Base-by-base conservation (phyloP, 148 eudicot genomes). In the Vaccinium vitisidaea region DNA sequence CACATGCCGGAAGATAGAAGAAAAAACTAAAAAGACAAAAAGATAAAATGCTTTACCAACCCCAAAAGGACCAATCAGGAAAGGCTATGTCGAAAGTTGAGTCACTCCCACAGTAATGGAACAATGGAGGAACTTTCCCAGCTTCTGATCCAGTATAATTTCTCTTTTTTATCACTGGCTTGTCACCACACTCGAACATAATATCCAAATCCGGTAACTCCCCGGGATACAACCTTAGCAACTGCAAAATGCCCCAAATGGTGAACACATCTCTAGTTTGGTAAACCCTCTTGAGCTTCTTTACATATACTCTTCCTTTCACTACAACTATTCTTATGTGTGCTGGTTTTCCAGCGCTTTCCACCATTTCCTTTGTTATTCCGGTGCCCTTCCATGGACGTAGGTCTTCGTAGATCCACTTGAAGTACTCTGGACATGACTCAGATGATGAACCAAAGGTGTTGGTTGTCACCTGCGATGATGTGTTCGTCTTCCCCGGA, bases 31-130 rank as follows among this genome's bases (percentile, higher is more conserved):
- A 61, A 73, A 43, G 6, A 50, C 21, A 67, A 23, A 8, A 59
- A 27, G 5, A 10, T 32, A 65, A 81, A 43, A 76, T 30, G 27
- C 32, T 56, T 87, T 90, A 90, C 92, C 92, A 92, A 79, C 93
- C 92, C 93, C 92, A 92, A 75, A 92, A 92, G n/a, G 91, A 90
- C 92, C 92, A 92, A 59, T 92, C 94, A 7, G 94, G 94, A 25
- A 90, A 92, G 30, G 85, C 83, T 52, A 92, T 86, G 82, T 92
- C 94, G 78, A 82, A 86, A n/a, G 89, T 85, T 6, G 76, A 36
- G 54, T 85, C 86, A 80, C 88, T 90, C 10, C 92, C 94, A 88
- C 90, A 92, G 79, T 90, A 92, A 54, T 88, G 91, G 75, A 92
- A 92, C 88, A 92, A 0, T 8, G 92, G 90, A 6, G 90, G 89